These are phyloP conservation scores for Fusarium sp. DNA, from an alignment of 2,329 filamentous ascomycete species.

Conservation along the genomic window DNA sequence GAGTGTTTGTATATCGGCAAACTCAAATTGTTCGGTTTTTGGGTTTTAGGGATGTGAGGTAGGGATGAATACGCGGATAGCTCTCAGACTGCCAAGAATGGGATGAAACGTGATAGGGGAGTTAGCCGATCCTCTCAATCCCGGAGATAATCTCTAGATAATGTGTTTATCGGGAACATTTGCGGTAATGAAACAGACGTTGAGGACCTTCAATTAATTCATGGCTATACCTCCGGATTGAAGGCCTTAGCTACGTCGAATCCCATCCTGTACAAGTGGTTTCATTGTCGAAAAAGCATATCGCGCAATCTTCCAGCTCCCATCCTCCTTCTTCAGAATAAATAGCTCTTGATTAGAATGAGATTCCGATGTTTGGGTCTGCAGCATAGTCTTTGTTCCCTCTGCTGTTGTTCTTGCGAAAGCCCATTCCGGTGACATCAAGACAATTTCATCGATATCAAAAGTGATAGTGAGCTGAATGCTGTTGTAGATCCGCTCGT, in stretches of 20 bases:
- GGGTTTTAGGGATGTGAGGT: background rate
- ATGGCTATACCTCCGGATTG: accelerated
- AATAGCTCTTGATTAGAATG: background rate
- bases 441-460: background rate
- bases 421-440: background rate
- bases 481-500: background rate
- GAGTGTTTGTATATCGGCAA: background rate
- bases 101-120: background rate
- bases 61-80: background rate
- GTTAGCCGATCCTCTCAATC: background rate
- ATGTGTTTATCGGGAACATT: background rate
- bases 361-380: background rate
- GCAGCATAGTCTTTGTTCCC: background rate
- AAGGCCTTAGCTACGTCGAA: background rate
- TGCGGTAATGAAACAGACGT: too few relatives aligned
- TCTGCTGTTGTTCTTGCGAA: background rate
- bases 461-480: background rate
- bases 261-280: background rate
- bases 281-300: background rate
- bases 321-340: background rate
- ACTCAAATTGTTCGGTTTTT: background rate
- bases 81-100: background rate
- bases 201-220: too few relatives aligned
- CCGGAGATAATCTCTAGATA: accelerated
- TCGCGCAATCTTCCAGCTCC: background rate